Conservation (phyloP, 106 monocot species). For the Narthecium ossifragum region DNA sequence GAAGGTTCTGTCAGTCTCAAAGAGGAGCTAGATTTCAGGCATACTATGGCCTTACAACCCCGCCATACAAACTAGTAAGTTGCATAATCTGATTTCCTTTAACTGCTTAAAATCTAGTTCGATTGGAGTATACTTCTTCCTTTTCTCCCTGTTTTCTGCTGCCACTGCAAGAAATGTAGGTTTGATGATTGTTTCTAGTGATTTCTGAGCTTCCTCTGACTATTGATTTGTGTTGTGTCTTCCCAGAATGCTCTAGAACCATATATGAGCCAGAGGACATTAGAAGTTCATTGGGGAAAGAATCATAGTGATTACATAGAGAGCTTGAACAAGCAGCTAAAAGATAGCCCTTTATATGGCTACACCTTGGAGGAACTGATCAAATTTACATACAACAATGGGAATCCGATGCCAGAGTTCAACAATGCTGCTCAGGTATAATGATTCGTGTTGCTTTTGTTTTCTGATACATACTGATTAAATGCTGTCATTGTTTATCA, state of each 20-base stretch:
- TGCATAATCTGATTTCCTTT: background rate
- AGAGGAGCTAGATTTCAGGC: constrained; percentile 35
- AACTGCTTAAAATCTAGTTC: background rate
- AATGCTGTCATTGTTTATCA: background rate
- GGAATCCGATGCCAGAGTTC: constrained; percentile 89
- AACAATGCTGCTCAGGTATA: constrained; percentile 84
- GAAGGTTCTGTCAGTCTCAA: constrained; percentile 4
- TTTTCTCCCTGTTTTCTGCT: background rate
- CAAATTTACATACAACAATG: constrained; percentile 85
- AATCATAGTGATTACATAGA: constrained; percentile 73
- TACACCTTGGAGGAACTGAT: constrained; percentile 81
- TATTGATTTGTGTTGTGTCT: background rate
- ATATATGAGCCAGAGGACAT: constrained; percentile 82
- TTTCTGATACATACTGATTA: background rate
- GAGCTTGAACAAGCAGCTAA: constrained; percentile 79
- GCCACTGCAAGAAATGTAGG: too few relatives aligned
- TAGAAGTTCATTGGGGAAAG: constrained; percentile 87
- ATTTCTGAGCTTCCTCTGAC: background rate
- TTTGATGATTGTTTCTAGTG: too few relatives aligned
- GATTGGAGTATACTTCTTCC: background rate
- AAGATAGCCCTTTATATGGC: constrained; percentile 66
- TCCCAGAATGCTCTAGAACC: constrained; percentile 87
- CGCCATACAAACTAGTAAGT: constrained; percentile 94
- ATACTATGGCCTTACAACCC: constrained; percentile 81
- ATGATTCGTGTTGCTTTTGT: background rate